Evolutionary conservation across 108 stramenopile genomes (phyloP).

Genomic region (Heterococcus sp.): DNA sequence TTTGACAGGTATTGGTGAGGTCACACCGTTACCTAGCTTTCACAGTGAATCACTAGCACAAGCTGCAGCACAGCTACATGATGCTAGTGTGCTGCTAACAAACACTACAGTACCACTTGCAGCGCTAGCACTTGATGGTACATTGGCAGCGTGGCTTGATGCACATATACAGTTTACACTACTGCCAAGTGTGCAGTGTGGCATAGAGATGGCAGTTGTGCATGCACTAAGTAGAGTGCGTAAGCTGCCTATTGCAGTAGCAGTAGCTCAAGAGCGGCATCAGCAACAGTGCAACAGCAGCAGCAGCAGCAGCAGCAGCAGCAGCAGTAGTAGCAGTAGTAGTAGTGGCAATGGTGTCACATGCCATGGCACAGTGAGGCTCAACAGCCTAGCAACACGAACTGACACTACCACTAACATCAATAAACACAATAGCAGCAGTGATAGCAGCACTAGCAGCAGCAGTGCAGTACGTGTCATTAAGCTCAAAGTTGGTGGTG

Average conservation of each 20-base stretch:
- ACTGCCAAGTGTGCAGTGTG: conserved; percentile 33
- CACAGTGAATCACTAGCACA: conserved; percentile 13
- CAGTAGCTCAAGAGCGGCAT: not conserved
- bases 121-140: conserved; percentile 12
- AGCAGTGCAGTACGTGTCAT: conserved; percentile 1
- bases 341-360: too few species aligned
- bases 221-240: conserved; percentile 9
- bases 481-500: conserved; percentile 32
- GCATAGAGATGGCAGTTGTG: conserved; percentile 43
- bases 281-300: not conserved
- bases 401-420: too few species aligned
- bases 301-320: not conserved
- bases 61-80: conserved; percentile 5
- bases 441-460: too few species aligned
- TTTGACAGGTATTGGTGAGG: conserved; percentile 21
- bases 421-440: too few species aligned
- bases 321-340: too few species aligned
- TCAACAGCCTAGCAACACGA: too few species aligned
- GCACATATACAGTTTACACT: not conserved
- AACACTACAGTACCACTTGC: not conserved
- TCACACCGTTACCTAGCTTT: conserved; percentile 33
- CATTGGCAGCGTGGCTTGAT: conserved; percentile 4
- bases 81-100: not conserved
- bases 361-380: too few species aligned
- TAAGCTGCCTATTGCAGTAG: not conserved